Conservation (phyloP, 2,329 filamentous ascomycete genomes). For the Aaosphaeria pasadenensis region DNA sequence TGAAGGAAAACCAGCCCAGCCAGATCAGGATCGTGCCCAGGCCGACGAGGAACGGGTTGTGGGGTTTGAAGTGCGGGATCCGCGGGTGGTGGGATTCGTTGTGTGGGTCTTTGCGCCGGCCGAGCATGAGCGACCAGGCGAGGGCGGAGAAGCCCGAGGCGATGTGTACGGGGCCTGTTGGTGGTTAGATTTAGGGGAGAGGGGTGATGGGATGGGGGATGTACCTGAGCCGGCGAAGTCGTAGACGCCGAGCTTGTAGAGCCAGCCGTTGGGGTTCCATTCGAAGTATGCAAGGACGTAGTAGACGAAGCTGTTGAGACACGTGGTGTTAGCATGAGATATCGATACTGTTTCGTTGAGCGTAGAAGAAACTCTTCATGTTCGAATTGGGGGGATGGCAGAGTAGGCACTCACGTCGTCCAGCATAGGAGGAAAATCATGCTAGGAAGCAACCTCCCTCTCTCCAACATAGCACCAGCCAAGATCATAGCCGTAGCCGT, state of each 20-base stretch:
- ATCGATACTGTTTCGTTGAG: not conserved
- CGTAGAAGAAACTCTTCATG: too few species aligned
- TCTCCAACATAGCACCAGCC: slow-evolving; percentile 32
- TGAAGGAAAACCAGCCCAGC: slow-evolving; percentile 36
- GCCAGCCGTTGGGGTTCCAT: slow-evolving; percentile 73
- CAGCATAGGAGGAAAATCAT: slow-evolving; percentile 35
- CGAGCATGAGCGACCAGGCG: slow-evolving; percentile 71
- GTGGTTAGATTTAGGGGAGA: too few species aligned
- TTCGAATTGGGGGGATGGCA: too few species aligned
- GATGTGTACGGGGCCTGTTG: slow-evolving; percentile 62
- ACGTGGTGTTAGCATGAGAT: not conserved
- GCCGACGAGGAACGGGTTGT: slow-evolving; percentile 69
- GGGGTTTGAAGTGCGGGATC: slow-evolving; percentile 64
- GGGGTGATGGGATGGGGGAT: too few species aligned
- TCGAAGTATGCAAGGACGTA: slow-evolving; percentile 69
- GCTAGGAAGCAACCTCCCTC: slow-evolving; percentile 24
- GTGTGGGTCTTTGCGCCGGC: slow-evolving; percentile 62
- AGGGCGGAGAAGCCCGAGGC: slow-evolving; percentile 69
- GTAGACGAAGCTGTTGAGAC: too few species aligned
- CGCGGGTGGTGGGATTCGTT: slow-evolving; percentile 42
- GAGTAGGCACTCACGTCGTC: slow-evolving; percentile 28
- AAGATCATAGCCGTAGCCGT: slow-evolving; percentile 32
- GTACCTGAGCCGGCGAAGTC: slow-evolving; percentile 71
- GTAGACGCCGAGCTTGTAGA: slow-evolving; percentile 64
- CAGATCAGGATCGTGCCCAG: slow-evolving; percentile 63